phyloP scores from a whole-genome alignment of 352 stramenopile genomes.

The Globisporangium camurandrum region DNA sequence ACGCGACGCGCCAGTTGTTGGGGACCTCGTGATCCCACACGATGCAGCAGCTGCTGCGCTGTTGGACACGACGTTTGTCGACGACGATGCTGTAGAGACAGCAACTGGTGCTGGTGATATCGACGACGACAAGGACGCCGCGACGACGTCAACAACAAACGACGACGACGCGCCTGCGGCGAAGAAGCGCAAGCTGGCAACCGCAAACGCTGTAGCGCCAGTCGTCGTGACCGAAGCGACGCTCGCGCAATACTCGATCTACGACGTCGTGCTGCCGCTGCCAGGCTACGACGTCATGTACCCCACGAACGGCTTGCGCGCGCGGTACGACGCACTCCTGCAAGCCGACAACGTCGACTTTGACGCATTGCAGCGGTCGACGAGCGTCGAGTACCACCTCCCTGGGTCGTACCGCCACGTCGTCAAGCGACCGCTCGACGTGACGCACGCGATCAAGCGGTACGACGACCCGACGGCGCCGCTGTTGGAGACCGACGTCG shows the following conservation, averaged over 20 bases:
- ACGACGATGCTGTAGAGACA: slow-evolving; percentile 15
- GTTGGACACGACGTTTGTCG: slow-evolving; percentile 20
- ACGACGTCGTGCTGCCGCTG: slow-evolving; percentile 95
- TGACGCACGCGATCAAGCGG: slow-evolving; percentile 87
- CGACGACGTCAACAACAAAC: slow-evolving; percentile 4
- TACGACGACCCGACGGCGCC: slow-evolving; percentile 91
- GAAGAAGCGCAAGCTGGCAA: slow-evolving; percentile 29
- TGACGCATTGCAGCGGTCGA: slow-evolving; percentile 42
- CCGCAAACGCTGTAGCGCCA: slow-evolving; percentile 2
- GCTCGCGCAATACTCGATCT: slow-evolving; percentile 84
- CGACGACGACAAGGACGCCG: slow-evolving; percentile 21
- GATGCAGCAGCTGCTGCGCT: slow-evolving; percentile 7
- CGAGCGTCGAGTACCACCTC: slow-evolving; percentile 88
- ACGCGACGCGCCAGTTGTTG: slow-evolving; percentile 59
- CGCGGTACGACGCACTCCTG: slow-evolving; percentile 58
- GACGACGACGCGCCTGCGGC: slow-evolving; percentile 6
- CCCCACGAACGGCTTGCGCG: slow-evolving; percentile 77
- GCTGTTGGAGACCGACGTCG: slow-evolving; percentile 92
- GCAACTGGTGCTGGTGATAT: slow-evolving; percentile 5
- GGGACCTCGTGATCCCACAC: slow-evolving; percentile 86
- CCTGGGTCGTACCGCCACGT: slow-evolving; percentile 93
- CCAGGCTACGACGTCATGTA: slow-evolving; percentile 89
- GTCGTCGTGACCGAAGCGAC: slow-evolving; percentile 87
- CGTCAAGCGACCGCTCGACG: slow-evolving; percentile 82
- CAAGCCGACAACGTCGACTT: slow-evolving; percentile 62